phyloP scores from a whole-genome alignment of 495 filamentous ascomycete species.

The Clohesyomyces aquaticus region DNA sequence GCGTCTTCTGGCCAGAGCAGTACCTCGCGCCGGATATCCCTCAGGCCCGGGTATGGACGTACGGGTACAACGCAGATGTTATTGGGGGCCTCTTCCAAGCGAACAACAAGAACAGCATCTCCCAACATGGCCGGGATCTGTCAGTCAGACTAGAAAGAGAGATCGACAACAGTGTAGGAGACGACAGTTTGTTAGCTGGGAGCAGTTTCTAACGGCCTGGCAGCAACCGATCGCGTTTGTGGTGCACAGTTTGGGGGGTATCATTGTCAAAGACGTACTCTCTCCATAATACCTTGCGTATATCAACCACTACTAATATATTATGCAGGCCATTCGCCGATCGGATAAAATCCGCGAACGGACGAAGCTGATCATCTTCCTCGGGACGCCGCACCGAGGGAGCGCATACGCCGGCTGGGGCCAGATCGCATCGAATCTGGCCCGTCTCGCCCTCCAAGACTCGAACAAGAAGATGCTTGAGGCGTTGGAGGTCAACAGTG shows the following conservation, averaged over 20 bases:
- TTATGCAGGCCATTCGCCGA: slow-evolving; percentile 25
- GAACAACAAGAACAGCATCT: slow-evolving; percentile 48
- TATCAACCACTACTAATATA: slow-evolving; percentile 10
- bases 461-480: slow-evolving; percentile 43
- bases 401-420: slow-evolving; percentile 46
- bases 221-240: slow-evolving; percentile 48
- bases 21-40: slow-evolving; percentile 48
- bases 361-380: slow-evolving; percentile 49
- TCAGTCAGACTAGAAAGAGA: slow-evolving; percentile 41
- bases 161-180: slow-evolving; percentile 41
- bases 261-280: slow-evolving; percentile 52
- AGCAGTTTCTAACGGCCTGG: slow-evolving; percentile 6
- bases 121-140: slow-evolving; percentile 46
- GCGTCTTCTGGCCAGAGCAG: slow-evolving; percentile 48
- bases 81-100: slow-evolving; percentile 45
- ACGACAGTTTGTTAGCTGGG: slow-evolving; percentile 15
- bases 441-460: slow-evolving; percentile 40
- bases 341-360: slow-evolving; percentile 41
- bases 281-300: slow-evolving; percentile 1
- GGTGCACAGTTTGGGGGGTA: slow-evolving; percentile 51
- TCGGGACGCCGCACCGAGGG: slow-evolving; percentile 52
- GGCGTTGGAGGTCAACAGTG: slow-evolving; percentile 46
- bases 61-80: slow-evolving; percentile 52
- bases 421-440: slow-evolving; percentile 41
- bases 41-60: slow-evolving; percentile 50